phyloP scores from a whole-genome alignment of 495 filamentous ascomycete species.

The Talaromyces stipitatus region DNA sequence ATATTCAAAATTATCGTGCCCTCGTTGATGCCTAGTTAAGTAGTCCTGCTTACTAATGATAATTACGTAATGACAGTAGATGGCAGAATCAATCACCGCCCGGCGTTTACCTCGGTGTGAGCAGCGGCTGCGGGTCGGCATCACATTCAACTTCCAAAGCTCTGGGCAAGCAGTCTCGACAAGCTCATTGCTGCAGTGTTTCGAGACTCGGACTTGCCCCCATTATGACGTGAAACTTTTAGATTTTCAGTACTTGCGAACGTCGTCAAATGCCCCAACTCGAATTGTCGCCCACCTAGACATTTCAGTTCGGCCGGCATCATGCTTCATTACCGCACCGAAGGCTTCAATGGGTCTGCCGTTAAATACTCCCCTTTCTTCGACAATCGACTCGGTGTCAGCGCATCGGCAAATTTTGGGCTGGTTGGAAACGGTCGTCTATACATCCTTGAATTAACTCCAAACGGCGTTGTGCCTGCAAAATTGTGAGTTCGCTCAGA shows the following conservation, averaged over 20 bases:
- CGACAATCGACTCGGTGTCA: conserved; percentile 85
- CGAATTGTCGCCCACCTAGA: neutral
- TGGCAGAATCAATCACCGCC: neutral
- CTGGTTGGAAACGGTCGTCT: conserved; percentile 93
- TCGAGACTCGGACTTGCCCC: neutral
- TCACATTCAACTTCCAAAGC: conserved; percentile 1
- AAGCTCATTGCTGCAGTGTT: neutral
- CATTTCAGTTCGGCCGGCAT: neutral
- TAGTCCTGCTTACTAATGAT: neutral
- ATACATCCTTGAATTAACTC: conserved; percentile 70
- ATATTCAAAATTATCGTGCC: neutral
- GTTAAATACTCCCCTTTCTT: conserved; percentile 98
- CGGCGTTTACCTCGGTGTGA: conserved; percentile 5
- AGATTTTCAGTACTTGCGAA: neutral
- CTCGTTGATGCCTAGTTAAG: neutral
- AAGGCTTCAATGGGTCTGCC: conserved; percentile 88
- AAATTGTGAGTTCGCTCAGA: conserved; percentile 49
- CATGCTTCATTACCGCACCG: conserved; percentile 91
- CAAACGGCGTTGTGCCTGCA: conserved; percentile 72
- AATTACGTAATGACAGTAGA: neutral
- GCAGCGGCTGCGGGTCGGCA: neutral
- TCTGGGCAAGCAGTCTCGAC: neutral
- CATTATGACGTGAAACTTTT: neutral
- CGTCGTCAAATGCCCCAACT: neutral
- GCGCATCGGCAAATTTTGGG: conserved; percentile 83